A percentile compares a stretch with the other conserved stretches of the same genome.
These are phyloP conservation scores for Yueomyces sinensis DNA, from an alignment of 805 yeast species.

Conservation along the genomic window DNA sequence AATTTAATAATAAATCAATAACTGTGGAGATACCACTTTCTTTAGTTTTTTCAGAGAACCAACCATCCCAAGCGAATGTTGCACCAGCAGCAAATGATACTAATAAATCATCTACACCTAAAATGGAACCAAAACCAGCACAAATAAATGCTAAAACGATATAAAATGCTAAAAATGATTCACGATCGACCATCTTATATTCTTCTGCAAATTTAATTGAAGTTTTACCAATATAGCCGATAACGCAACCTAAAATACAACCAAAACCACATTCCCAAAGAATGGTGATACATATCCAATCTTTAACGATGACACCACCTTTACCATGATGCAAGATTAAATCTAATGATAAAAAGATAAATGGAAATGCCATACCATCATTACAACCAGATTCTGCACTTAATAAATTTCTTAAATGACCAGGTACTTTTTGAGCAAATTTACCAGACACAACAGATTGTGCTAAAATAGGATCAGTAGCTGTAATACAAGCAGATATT, in stretches of 20 bases:
- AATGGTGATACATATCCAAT: constrained; percentile 68
- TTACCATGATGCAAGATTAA: constrained; percentile 54
- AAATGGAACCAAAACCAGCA: constrained; percentile 78
- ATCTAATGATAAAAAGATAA: constrained; percentile 58
- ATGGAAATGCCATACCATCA: constrained; percentile 95
- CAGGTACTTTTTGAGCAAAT: constrained; percentile 83
- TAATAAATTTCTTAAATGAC: constrained; percentile 73
- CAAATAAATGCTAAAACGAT: constrained; percentile 71
- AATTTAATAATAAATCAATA: constrained; percentile 60
- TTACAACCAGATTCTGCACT: constrained; percentile 83
- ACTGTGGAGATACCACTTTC: constrained; percentile 33
- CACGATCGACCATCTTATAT: constrained; percentile 64
- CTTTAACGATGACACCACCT: constrained; percentile 55
- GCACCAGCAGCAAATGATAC: constrained; percentile 90
- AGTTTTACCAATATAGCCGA: constrained; percentile 62
- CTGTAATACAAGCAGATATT: constrained; percentile 81
- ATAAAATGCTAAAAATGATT: constrained; percentile 76
- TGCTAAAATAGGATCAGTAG: constrained; percentile 90
- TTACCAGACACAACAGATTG: constrained; percentile 90
- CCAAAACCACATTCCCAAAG: constrained; percentile 79
- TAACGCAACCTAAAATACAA: constrained; percentile 51
- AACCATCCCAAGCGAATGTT: constrained; percentile 88
- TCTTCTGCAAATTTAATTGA: constrained; percentile 63
- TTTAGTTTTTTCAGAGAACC: constrained; percentile 34
- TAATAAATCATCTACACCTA: constrained; percentile 80